These are phyloP conservation scores for Beauveria rudraprayagi DNA, from an alignment of 2,329 filamentous ascomycete species.

Conservation along the genomic window DNA sequence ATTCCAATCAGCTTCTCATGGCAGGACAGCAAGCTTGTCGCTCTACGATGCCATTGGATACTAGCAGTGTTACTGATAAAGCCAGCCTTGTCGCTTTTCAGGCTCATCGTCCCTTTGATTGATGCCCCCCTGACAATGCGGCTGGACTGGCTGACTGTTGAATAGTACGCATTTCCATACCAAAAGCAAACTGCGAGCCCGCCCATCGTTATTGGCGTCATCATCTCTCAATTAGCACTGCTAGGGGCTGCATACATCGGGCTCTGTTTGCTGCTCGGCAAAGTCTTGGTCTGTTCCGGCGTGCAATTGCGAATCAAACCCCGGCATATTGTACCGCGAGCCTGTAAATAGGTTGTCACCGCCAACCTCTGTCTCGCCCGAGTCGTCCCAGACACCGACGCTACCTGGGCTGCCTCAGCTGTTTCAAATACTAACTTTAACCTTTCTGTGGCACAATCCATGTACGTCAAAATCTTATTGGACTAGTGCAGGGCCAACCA, in stretches of 20 bases:
- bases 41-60: no score
- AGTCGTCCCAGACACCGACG: background rate
- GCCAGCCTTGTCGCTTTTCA: no score
- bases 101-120: no score
- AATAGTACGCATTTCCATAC: background rate
- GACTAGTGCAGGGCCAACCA: background rate
- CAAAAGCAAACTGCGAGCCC: background rate
- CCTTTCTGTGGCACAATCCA: background rate
- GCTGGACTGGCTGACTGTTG: background rate
- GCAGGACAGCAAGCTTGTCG: no score
- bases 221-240: background rate
- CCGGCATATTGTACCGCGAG: background rate
- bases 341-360: background rate
- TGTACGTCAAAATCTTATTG: background rate
- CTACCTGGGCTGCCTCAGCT: background rate
- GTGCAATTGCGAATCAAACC: background rate
- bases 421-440: constrained; percentile 4
- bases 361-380: background rate
- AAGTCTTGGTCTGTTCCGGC: background rate
- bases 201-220: background rate
- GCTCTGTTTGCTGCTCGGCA: background rate
- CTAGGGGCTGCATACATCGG: background rate
- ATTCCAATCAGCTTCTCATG: background rate
- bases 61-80: no score
- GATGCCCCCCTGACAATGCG: background rate